Conservation (phyloP, 805 yeast genomes). For the Lipomyces sp. region DNA sequence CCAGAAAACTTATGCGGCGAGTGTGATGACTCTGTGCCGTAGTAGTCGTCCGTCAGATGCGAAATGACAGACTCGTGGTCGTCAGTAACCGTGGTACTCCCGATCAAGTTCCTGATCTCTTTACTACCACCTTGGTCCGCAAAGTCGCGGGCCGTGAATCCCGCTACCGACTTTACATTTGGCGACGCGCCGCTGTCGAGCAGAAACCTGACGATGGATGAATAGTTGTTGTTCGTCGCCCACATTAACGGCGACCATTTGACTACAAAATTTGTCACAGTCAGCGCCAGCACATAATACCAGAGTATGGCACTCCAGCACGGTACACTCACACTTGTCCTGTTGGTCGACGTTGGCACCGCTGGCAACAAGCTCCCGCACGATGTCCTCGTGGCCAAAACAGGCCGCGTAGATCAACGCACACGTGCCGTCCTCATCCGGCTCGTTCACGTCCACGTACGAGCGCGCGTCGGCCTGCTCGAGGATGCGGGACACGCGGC, state of each 20-base stretch:
- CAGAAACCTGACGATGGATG: conserved; percentile 53
- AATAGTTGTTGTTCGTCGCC: conserved; percentile 67
- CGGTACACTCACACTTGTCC: conserved; percentile 35
- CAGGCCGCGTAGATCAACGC: conserved; percentile 42
- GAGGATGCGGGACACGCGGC: conserved; percentile 34
- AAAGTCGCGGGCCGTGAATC: conserved; percentile 53
- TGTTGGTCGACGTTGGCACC: conserved; percentile 40
- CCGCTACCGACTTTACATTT: conserved; percentile 45
- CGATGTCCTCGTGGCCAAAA: conserved; percentile 42
- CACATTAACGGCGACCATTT: conserved; percentile 68
- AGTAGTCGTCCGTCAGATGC: conserved; percentile 32
- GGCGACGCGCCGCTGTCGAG: conserved; percentile 66
- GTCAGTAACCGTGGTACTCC: conserved; percentile 2
- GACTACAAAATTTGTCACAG: conserved; percentile 9
- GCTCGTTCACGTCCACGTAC: conserved; percentile 36
- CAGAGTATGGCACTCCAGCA: not conserved
- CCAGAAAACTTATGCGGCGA: no score
- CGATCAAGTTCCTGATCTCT: conserved; percentile 55
- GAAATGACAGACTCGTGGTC: conserved; percentile 9
- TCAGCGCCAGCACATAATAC: no score
- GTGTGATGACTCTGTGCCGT: no score
- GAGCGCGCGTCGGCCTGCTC: conserved; percentile 29
- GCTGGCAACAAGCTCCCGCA: conserved; percentile 36
- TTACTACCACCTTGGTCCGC: conserved; percentile 49
- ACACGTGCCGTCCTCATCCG: conserved; percentile 41